These are phyloP conservation scores for Carpediemonas membranifera DNA, from an alignment of 78 protist genomes.

Conservation along the genomic window DNA sequence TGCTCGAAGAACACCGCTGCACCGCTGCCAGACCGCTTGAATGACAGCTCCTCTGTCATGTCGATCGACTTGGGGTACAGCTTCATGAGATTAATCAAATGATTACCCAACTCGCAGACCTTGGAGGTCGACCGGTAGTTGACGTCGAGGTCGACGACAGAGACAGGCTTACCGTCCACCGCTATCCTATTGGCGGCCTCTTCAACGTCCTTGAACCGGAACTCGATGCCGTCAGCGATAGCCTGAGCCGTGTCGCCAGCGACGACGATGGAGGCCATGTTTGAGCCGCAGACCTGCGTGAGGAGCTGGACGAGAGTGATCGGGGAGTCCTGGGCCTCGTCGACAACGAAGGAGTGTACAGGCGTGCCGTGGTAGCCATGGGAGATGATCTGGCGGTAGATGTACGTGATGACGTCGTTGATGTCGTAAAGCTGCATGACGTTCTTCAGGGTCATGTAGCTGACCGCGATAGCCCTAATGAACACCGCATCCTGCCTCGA, in stretches of 20 bases:
- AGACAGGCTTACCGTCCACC: too few species aligned
- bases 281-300: neutral
- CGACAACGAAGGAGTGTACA: slow-evolving; percentile 9
- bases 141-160: too few species aligned
- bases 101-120: too few species aligned
- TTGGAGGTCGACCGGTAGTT: too few species aligned
- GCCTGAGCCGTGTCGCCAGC: slow-evolving; percentile 28
- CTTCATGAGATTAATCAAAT: too few species aligned
- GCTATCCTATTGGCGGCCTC: neutral
- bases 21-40: neutral
- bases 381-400: neutral
- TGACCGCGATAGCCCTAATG: too few species aligned
- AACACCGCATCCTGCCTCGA: too few species aligned
- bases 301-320: slow-evolving; percentile 14
- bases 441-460: too few species aligned
- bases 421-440: neutral
- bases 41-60: neutral
- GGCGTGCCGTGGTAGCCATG: neutral
- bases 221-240: slow-evolving; percentile 26
- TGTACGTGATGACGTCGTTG: neutral
- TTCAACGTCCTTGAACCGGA: slow-evolving; percentile 28
- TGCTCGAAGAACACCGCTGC: too few species aligned
- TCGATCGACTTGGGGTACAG: neutral
- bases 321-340: slow-evolving; percentile 31
- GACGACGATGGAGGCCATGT: too few species aligned